Conservation (phyloP, 2,329 filamentous ascomycete genomes). For the Trichoderma sp. region DNA sequence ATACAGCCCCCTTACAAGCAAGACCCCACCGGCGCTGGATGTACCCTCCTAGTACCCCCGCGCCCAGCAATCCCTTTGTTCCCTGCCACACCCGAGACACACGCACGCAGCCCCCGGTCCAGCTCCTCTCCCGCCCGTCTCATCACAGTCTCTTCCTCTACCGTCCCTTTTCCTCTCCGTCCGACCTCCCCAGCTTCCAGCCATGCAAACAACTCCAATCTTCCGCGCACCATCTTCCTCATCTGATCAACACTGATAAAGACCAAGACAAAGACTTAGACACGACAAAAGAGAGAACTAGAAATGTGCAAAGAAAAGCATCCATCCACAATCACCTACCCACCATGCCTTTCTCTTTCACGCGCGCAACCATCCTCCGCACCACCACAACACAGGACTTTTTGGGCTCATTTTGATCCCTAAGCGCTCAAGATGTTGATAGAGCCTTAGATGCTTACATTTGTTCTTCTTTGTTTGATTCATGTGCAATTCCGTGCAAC, state of each 20-base stretch:
- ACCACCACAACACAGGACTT: constrained; percentile 50
- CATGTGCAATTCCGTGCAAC: constrained; percentile 25
- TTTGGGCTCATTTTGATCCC: constrained; percentile 68
- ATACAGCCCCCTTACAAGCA: neutral
- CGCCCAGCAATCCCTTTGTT: constrained; percentile 11
- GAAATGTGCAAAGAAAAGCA: neutral
- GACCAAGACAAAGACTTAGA: too few species aligned
- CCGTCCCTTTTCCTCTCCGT: neutral
- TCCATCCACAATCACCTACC: neutral
- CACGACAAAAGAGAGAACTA: neutral
- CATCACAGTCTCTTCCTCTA: neutral
- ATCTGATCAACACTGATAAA: neutral
- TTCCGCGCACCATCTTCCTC: constrained; percentile 20
- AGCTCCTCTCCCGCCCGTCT: neutral
- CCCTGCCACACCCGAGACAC: constrained; percentile 9
- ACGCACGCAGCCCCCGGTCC: neutral
- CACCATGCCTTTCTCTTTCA: constrained; percentile 39
- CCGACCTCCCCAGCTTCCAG: neutral
- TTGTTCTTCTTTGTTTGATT: constrained; percentile 3
- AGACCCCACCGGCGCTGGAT: neutral
- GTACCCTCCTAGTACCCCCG: constrained; percentile 19
- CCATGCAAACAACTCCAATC: neutral
- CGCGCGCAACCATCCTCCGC: constrained; percentile 37
- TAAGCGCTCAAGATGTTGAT: constrained; percentile 43
- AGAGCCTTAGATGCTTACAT: neutral